Evolutionary conservation across 805 yeast genomes (phyloP).

Genomic region (Metschnikowia baotianmanensis): DNA sequence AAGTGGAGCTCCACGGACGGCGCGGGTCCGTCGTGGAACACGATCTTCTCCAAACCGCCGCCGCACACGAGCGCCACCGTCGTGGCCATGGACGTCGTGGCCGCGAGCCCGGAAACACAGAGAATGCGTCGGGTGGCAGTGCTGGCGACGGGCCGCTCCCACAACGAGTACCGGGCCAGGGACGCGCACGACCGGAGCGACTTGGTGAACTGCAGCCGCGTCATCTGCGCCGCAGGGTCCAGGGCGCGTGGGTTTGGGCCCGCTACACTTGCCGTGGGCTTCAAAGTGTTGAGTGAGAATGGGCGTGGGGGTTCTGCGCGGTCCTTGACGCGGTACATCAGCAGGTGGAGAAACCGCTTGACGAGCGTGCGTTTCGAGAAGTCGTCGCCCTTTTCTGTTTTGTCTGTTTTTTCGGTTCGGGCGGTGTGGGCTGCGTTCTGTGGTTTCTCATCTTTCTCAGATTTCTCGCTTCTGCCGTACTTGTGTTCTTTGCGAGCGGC

Average conservation of each 20-base stretch:
- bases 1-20: constrained; percentile 48
- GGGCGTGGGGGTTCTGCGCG: constrained; percentile 7
- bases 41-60: constrained; percentile 63
- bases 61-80: constrained; percentile 59
- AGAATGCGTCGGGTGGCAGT: constrained; percentile 22
- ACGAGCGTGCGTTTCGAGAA: constrained; percentile 15
- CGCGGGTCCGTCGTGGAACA: constrained; percentile 20
- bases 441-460: too few species aligned
- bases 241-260: constrained; percentile 1
- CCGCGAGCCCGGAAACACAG: constrained; percentile 39
- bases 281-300: constrained; percentile 2
- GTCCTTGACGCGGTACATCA: constrained; percentile 15
- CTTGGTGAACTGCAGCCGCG: constrained; percentile 6
- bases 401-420: constrained; percentile 5
- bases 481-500: too few species aligned
- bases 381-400: too few species aligned
- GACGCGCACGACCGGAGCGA: constrained; percentile 8
- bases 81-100: constrained; percentile 45
- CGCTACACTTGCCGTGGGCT: background rate
- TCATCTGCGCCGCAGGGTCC: constrained; percentile 3
- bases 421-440: background rate
- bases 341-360: constrained; percentile 13
- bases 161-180: constrained; percentile 6
- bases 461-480: too few species aligned
- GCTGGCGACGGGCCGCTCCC: constrained; percentile 4